Percentiles rank a stretch among this genome's conserved stretches.
Conservation (phyloP, 345 rosid genomes). For the Salix dunnii region DNA sequence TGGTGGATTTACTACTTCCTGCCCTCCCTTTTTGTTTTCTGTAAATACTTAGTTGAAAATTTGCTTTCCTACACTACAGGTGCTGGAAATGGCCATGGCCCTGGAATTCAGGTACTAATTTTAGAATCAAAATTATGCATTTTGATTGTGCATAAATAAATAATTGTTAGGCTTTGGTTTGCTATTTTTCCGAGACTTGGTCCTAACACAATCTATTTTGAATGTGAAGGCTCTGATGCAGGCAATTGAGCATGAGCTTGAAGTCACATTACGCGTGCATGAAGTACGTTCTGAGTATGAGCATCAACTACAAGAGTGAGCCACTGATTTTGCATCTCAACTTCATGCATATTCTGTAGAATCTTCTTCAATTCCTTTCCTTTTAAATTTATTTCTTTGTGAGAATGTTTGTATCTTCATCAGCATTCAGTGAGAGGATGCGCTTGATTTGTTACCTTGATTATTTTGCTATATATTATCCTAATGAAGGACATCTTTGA, state of each 20-base stretch:
- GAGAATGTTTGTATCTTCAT: neutral
- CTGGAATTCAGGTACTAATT: constrained; percentile 72
- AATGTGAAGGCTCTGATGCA: constrained; percentile 70
- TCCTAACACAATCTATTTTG: constrained; percentile 8
- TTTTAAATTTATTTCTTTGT: neutral
- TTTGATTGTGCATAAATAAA: constrained; percentile 9
- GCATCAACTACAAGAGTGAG: constrained; percentile 94
- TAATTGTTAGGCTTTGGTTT: neutral
- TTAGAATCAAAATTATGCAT: neutral
- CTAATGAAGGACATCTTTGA: neutral
- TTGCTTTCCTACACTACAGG: constrained; percentile 32
- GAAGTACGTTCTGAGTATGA: constrained; percentile 93
- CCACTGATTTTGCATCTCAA: constrained; percentile 6
- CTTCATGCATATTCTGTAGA: neutral
- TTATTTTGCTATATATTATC: neutral
- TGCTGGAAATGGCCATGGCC: constrained; percentile 57
- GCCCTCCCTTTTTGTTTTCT: constrained; percentile 6
- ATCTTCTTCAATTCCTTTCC: neutral
- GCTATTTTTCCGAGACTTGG: neutral
- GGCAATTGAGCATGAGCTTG: constrained; percentile 92
- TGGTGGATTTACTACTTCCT: constrained; percentile 18
- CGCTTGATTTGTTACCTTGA: neutral
- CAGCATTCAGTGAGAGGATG: neutral
- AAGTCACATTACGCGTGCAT: constrained; percentile 80
- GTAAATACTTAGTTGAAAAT: constrained; percentile 12